Percentiles rank a stretch among this genome's conserved stretches.
These are phyloP conservation scores for Tolypocladium pustulatum DNA, from an alignment of 2,329 filamentous ascomycete genomes.

Conservation along the genomic window DNA sequence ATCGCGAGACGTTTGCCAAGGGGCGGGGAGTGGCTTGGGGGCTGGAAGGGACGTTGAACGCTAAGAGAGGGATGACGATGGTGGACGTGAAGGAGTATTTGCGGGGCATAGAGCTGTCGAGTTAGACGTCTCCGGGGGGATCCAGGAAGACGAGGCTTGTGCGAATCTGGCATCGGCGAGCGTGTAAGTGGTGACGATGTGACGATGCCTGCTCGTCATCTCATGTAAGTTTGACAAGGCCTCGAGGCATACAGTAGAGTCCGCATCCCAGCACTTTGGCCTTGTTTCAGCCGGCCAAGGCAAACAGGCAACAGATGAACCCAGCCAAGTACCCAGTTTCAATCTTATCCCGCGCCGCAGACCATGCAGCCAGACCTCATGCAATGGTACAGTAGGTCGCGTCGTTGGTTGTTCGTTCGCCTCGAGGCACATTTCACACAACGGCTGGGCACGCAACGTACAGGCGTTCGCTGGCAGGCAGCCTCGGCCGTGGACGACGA, in stretches of 20 bases:
- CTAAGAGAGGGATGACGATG: constrained; percentile 32
- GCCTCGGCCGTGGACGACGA: neutral
- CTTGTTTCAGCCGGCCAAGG: neutral
- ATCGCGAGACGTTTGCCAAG: constrained; percentile 49
- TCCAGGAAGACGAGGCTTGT: neutral
- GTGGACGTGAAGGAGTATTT: constrained; percentile 31
- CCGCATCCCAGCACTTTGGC: neutral
- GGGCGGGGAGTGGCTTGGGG: constrained; percentile 51
- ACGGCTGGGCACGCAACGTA: neutral
- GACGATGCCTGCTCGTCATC: neutral
- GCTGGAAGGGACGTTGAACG: constrained; percentile 40
- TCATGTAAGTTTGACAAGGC: neutral
- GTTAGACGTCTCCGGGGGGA: too few species aligned
- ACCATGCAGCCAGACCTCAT: neutral
- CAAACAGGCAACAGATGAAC: neutral
- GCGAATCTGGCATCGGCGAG: neutral
- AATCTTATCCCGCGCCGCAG: too few species aligned
- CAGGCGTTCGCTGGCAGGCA: neutral
- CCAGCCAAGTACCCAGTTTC: neutral
- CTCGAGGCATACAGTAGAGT: neutral
- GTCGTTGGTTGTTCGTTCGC: neutral
- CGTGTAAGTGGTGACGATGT: neutral
- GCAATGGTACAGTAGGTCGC: neutral
- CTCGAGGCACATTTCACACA: neutral
- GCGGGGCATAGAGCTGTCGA: constrained; percentile 7